Percentiles rank a stretch among this genome's conserved stretches.
Evolutionary conservation across 371 early-diverging fungal species (phyloP).

Genomic region (Zancudomyces culisetae): DNA sequence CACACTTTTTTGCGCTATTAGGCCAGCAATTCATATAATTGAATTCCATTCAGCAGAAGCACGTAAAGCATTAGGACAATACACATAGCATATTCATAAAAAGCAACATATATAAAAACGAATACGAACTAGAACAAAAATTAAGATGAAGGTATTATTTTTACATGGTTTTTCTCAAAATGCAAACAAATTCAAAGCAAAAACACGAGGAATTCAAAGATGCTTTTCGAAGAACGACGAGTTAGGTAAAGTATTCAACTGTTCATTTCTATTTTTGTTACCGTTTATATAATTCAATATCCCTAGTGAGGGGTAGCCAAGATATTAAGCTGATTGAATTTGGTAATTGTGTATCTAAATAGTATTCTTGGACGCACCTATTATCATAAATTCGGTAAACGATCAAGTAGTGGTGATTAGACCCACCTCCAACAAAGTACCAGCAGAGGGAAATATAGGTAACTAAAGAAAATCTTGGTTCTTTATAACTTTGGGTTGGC

Average conservation of each 20-base stretch:
- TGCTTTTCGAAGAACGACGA: conserved; percentile 2
- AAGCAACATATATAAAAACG: too few relatives aligned
- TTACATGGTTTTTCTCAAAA: conserved; percentile 2
- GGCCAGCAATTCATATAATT: too few relatives aligned
- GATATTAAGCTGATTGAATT: too few relatives aligned
- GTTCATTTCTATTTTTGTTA: too few relatives aligned
- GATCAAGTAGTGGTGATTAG: background rate
- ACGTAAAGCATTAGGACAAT: too few relatives aligned
- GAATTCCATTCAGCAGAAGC: too few relatives aligned
- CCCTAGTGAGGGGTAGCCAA: too few relatives aligned
- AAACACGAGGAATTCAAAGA: background rate
- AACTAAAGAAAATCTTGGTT: background rate
- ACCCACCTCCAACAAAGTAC: background rate
- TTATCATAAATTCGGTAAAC: background rate
- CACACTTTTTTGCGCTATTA: too few relatives aligned
- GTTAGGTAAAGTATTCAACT: background rate
- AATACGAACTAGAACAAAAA: too few relatives aligned
- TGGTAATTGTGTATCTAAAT: too few relatives aligned
- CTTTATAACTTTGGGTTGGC: background rate
- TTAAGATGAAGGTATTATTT: conserved; percentile 3
- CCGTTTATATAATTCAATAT: too few relatives aligned
- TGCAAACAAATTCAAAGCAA: background rate
- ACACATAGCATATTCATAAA: too few relatives aligned
- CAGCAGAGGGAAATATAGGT: background rate
- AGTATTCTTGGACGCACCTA: conserved; percentile 1